Base-by-base conservation (phyloP, 2,329 filamentous ascomycete genomes). In the Cordyceps cateniannulata region DNA sequence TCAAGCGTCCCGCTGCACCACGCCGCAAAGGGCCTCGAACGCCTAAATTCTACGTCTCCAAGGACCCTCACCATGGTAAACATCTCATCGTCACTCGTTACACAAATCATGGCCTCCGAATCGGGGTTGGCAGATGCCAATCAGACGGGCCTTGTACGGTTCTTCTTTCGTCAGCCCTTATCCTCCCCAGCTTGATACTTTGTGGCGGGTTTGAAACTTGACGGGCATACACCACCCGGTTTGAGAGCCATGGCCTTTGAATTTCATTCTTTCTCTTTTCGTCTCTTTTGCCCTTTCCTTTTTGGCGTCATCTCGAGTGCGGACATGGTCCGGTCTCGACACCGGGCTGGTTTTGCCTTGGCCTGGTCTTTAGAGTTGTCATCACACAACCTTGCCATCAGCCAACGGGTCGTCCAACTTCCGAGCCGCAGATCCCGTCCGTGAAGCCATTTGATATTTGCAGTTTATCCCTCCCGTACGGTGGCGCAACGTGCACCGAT, bases 381-480 rank as follows among this genome's bases (percentile, higher is more conserved):
- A 40, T 40, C 48, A 50, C 18, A 18, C 48, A 3, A 22, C 42
- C 42, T 56, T 45, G 53, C 42, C 35, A 29, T n/a, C 35, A 27
- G 27, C 29, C 48, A 38, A 48, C 35, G 44, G 44, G 22, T 59
- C 18, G 56, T 42, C 14, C 35, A 50, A 12, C 24, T 51, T 51
- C 56, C 56, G 56, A 52, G 56, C 56, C 48, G 56, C 56, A 51
- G 38, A 59, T 49, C 29, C 32, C 42, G 32, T 29, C 45, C 18
- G 8, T 29, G 25, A 56, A 40, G 22, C 10, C 27, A 38, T 16
- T 40, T 22, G 18, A 29, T 22, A n/a, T 3, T 9, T 42, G 9
- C 22, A 9, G 22, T 7, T 48, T 16, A 16, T 18, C 32, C 29
- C 10, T 42, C 22, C 32, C 50, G 32, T 24, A 50, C 42, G 20